A percentile compares a stretch with the other conserved stretches of the same genome.
These are phyloP conservation scores for Ascosphaera apis DNA, from an alignment of 2,329 filamentous ascomycete species.

Conservation along the genomic window DNA sequence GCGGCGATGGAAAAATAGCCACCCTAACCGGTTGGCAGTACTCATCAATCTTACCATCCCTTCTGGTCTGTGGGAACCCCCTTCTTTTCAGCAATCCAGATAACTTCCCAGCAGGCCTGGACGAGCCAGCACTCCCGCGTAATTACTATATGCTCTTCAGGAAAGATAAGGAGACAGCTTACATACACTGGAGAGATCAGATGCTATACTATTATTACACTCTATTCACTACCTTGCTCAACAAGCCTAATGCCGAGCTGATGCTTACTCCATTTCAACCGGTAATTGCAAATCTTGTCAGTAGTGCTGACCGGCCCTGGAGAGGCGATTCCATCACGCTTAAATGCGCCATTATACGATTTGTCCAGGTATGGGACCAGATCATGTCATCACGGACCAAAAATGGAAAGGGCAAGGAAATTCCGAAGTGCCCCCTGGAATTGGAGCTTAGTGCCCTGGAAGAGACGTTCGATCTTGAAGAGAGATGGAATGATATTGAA, in stretches of 20 bases:
- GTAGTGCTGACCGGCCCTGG: constrained; percentile 9
- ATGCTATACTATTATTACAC: constrained; percentile 8
- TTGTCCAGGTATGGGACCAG: constrained; percentile 4
- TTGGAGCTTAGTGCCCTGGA: constrained; percentile 5
- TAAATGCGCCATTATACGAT: constrained; percentile 7
- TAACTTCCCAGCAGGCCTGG: constrained; percentile 4
- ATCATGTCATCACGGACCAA: constrained; percentile 4
- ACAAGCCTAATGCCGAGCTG: constrained; percentile 8
- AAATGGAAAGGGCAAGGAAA: constrained; percentile 3
- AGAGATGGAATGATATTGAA: constrained; percentile 8
- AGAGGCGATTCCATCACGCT: constrained; percentile 8
- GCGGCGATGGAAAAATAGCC: constrained; percentile 6
- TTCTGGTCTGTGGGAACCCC: constrained; percentile 8
- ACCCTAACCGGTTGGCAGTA: constrained; percentile 11
- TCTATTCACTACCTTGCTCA: constrained; percentile 8
- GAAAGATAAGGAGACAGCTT: constrained; percentile 6
- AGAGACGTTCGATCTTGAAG: constrained; percentile 6
- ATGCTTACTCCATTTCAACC: constrained; percentile 7
- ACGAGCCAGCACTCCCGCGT: constrained; percentile 6
- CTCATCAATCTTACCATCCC: constrained; percentile 6
- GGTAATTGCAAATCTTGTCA: constrained; percentile 8
- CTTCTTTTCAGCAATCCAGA: constrained; percentile 10
- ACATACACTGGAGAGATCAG: constrained; percentile 7
- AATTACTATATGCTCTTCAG: constrained; percentile 6
- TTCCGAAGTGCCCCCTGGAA: constrained; percentile 5